phyloP scores from a whole-genome alignment of 352 stramenopile genomes.

The Globisporangium lucens region DNA sequence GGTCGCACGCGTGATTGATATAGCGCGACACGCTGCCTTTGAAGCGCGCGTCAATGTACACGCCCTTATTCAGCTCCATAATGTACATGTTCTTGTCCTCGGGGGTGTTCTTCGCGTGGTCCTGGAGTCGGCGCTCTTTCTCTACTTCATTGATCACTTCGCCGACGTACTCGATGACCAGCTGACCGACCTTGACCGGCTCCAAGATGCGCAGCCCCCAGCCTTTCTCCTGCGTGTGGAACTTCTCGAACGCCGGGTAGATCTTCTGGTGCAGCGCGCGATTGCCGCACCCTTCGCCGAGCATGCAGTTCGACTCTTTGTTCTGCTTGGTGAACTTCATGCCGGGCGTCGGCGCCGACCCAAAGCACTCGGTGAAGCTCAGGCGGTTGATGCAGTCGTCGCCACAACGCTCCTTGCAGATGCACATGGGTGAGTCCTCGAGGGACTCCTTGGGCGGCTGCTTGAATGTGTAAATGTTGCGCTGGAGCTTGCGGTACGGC shows the following conservation, averaged over 20 bases:
- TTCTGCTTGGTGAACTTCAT: constrained; percentile 72
- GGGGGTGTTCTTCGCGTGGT: constrained; percentile 83
- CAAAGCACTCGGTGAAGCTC: constrained; percentile 91
- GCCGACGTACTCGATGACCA: constrained; percentile 94
- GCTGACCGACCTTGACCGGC: constrained; percentile 71
- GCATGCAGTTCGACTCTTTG: constrained; percentile 87
- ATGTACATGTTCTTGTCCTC: constrained; percentile 97
- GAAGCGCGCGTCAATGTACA: constrained; percentile 94
- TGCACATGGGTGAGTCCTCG: constrained; percentile 75
- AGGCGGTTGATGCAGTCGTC: constrained; percentile 94
- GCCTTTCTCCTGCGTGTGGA: constrained; percentile 86
- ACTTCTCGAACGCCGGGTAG: constrained; percentile 70
- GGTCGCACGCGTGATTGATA: constrained; percentile 97
- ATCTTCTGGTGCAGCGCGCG: constrained; percentile 81
- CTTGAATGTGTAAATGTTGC: constrained; percentile 88
- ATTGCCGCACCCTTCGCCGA: constrained; percentile 91
- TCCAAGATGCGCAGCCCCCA: constrained; percentile 88
- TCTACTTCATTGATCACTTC: constrained; percentile 94
- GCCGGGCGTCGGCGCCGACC: constrained; percentile 50
- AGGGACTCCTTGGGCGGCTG: constrained; percentile 44
- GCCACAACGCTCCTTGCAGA: constrained; percentile 75
- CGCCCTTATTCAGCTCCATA: constrained; percentile 90
- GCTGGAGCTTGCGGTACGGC: constrained; percentile 67
- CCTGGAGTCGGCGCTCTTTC: constrained; percentile 84
- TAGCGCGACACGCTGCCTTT: constrained; percentile 94